phyloP scores from a whole-genome alignment of 306 rosid genomes.

The Amphicarpaea edgeworthii region DNA sequence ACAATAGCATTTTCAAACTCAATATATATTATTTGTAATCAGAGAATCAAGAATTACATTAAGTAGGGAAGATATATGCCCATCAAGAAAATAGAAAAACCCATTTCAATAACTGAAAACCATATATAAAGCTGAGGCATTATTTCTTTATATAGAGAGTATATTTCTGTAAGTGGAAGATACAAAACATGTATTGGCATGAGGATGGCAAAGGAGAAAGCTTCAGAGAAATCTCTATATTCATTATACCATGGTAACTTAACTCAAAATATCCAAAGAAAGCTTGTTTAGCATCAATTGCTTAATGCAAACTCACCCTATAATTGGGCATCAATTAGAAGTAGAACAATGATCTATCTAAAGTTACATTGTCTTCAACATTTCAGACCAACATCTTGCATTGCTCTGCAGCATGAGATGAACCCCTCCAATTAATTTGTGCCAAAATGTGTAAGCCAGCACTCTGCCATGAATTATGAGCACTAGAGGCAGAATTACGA shows the following conservation, averaged over 20 bases:
- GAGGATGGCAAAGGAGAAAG: constrained; percentile 31
- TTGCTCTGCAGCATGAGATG: constrained; percentile 39
- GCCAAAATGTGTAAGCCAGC: constrained; percentile 42
- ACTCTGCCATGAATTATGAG: constrained; percentile 38
- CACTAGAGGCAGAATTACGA: constrained; percentile 40
- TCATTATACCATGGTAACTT: constrained; percentile 37
- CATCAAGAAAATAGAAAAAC: background rate
- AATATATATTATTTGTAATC: constrained; percentile 1
- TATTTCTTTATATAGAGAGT: background rate
- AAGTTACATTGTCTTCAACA: constrained; percentile 21
- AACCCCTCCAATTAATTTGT: constrained; percentile 32
- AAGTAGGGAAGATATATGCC: background rate
- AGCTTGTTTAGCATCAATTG: constrained; percentile 39
- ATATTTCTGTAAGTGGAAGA: constrained; percentile 23
- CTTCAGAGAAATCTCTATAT: constrained; percentile 36
- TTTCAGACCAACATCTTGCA: constrained; percentile 38
- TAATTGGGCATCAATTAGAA: constrained; percentile 26
- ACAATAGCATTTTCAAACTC: background rate
- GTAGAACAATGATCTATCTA: constrained; percentile 37
- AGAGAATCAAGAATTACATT: background rate
- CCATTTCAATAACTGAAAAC: constrained; percentile 26
- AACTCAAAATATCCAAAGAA: constrained; percentile 31
- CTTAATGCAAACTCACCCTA: constrained; percentile 38
- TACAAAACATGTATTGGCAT: constrained; percentile 31
- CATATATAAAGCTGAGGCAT: constrained; percentile 15